phyloP scores from a whole-genome alignment of 805 yeast genomes.

The Saccharomycopsis sp. region DNA sequence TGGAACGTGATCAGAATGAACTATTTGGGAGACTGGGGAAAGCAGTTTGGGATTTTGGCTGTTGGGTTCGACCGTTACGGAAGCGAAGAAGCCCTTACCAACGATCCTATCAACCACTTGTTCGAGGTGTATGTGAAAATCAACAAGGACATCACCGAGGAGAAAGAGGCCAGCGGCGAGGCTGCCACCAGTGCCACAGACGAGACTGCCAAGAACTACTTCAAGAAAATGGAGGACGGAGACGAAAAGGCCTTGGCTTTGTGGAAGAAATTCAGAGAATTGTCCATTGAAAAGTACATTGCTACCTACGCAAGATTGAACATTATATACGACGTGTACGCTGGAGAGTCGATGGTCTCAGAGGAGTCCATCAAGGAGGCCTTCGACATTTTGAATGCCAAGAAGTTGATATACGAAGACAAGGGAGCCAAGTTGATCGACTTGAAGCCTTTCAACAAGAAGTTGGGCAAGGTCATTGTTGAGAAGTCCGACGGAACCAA shows the following conservation, averaged over 20 bases:
- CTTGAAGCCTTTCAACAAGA: constrained; percentile 76
- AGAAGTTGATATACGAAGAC: constrained; percentile 72
- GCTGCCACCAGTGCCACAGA: constrained; percentile 45
- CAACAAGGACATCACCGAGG: constrained; percentile 63
- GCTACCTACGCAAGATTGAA: constrained; percentile 90
- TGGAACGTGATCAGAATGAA: constrained; percentile 91
- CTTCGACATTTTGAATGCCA: constrained; percentile 53
- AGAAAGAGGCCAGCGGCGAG: constrained; percentile 43
- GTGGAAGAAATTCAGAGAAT: constrained; percentile 87
- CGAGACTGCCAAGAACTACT: constrained; percentile 79
- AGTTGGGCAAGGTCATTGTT: constrained; percentile 86
- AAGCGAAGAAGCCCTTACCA: constrained; percentile 55
- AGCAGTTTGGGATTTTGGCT: constrained; percentile 94
- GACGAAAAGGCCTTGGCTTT: constrained; percentile 68
- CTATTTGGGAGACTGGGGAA: constrained; percentile 99
- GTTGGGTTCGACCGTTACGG: constrained; percentile 89
- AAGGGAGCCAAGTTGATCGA: constrained; percentile 88
- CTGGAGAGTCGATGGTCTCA: constrained; percentile 94
- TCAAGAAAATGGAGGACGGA: constrained; percentile 90
- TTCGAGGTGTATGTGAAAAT: constrained; percentile 89
- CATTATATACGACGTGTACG: constrained; percentile 79
- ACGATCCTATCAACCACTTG: constrained; percentile 88
- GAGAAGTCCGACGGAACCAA: constrained; percentile 96
- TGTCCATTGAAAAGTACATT: constrained; percentile 80
- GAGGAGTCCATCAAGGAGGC: constrained; percentile 64